Percentiles rank a stretch among this genome's conserved stretches.
Conservation (phyloP, 2,329 filamentous ascomycete genomes). For the Geosmithia flava region DNA sequence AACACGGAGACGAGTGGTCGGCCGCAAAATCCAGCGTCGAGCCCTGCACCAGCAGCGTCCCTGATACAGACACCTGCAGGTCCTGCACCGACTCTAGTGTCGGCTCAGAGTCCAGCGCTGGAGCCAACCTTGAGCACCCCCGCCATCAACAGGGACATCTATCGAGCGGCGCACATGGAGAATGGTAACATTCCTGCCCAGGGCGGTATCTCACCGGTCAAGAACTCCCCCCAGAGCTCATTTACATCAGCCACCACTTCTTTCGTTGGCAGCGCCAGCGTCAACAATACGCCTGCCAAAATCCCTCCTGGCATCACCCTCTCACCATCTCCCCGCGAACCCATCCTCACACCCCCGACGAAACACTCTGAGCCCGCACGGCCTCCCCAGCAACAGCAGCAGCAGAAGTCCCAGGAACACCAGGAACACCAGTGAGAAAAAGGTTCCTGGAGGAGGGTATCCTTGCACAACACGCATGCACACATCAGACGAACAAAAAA, state of each 20-base stretch:
- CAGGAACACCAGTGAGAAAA: neutral
- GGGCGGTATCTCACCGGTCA: constrained; percentile 38
- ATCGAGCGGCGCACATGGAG: constrained; percentile 10
- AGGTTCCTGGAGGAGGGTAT: neutral
- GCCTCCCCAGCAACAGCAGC: neutral
- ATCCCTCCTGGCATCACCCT: constrained; percentile 45
- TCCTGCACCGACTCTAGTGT: neutral
- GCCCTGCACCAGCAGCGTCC: too few species aligned
- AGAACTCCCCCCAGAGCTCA: constrained; percentile 29
- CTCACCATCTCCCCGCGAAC: constrained; percentile 42
- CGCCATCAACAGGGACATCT: constrained; percentile 13
- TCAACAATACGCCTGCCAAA: constrained; percentile 26
- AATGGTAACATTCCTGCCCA: constrained; percentile 26
- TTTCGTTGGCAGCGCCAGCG: constrained; percentile 6
- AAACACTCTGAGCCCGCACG: constrained; percentile 21
- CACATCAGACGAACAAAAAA: too few species aligned
- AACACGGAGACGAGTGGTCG: neutral
- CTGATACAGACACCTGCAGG: neutral
- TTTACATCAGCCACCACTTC: constrained; percentile 16
- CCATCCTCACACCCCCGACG: constrained; percentile 48
- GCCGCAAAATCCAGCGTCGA: neutral
- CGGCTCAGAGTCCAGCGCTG: neutral
- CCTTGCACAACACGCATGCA: too few species aligned
- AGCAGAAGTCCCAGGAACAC: neutral
- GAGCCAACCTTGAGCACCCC: constrained; percentile 12